Evolutionary conservation across 345 rosid genomes (phyloP).

Genomic region (Hibiscus tridactylites): DNA sequence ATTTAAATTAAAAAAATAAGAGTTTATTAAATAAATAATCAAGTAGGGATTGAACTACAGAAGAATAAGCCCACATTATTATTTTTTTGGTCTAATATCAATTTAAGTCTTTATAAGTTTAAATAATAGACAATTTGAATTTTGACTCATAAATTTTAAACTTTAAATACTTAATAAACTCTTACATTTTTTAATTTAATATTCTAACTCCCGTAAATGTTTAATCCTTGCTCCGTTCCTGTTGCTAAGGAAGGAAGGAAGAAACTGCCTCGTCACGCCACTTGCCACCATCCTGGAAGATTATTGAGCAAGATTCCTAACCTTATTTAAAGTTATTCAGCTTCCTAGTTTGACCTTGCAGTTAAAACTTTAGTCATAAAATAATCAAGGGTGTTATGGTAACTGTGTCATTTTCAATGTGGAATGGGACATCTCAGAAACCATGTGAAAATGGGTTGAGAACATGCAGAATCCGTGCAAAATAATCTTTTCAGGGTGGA

Average conservation of each 20-base stretch:
- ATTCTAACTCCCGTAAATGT: too few species aligned
- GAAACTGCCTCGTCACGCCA: not conserved
- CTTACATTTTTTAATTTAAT: too few species aligned
- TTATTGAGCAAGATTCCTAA: not conserved
- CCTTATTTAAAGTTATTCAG: conserved; percentile 6
- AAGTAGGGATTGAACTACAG: too few species aligned
- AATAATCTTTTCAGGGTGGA: conserved; percentile 29
- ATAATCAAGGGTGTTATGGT: conserved; percentile 2
- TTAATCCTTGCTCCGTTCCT: too few species aligned
- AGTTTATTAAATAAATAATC: too few species aligned
- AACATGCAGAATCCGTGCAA: conserved; percentile 54
- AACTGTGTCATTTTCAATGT: not conserved
- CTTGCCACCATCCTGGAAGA: not conserved
- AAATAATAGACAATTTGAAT: too few species aligned
- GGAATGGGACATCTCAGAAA: conserved; percentile 25
- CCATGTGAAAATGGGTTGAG: conserved; percentile 55
- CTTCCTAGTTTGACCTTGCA: conserved; percentile 8
- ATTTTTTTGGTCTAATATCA: too few species aligned
- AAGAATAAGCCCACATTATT: too few species aligned
- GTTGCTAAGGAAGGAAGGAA: not conserved
- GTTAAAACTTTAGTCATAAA: not conserved
- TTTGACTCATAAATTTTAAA: too few species aligned
- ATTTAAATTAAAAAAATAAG: too few species aligned
- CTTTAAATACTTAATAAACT: too few species aligned
- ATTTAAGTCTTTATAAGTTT: too few species aligned